phyloP scores from a whole-genome alignment of 2,329 filamentous ascomycete species.

The Talaromyces sp. region DNA sequence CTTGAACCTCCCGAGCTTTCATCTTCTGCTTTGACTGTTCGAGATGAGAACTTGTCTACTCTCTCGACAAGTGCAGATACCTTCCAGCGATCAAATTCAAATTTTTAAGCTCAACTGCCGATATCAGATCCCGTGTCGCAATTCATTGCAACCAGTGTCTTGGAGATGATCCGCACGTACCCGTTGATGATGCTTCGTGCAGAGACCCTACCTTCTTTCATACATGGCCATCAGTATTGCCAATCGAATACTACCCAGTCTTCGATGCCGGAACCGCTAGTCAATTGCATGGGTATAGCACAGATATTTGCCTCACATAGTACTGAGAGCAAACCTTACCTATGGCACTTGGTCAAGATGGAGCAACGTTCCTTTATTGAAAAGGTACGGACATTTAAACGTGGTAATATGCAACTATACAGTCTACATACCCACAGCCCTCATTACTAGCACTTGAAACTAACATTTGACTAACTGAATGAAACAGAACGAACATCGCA shows the following conservation, averaged over 20 bases:
- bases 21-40: background rate
- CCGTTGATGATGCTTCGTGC: conserved; percentile 11
- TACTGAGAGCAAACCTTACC: background rate
- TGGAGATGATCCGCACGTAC: conserved; percentile 9
- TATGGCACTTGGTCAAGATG: background rate
- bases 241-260: background rate
- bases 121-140: background rate
- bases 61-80: background rate
- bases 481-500: background rate
- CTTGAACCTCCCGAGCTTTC: background rate
- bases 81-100: background rate
- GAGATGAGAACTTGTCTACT: background rate
- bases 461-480: background rate
- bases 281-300: conserved; percentile 10
- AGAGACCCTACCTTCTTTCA: conserved; percentile 7
- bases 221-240: conserved; percentile 9
- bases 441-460: too few relatives aligned
- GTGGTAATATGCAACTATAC: too few relatives aligned
- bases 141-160: background rate
- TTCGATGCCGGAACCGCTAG: background rate
- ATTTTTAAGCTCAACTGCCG: background rate
- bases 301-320: conserved; percentile 10
- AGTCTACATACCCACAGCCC: too few relatives aligned
- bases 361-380: background rate
- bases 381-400: background rate